Evolutionary conservation across 345 rosid species (phyloP).

Genomic region (thale cress (Arabidopsis thaliana)): DNA sequence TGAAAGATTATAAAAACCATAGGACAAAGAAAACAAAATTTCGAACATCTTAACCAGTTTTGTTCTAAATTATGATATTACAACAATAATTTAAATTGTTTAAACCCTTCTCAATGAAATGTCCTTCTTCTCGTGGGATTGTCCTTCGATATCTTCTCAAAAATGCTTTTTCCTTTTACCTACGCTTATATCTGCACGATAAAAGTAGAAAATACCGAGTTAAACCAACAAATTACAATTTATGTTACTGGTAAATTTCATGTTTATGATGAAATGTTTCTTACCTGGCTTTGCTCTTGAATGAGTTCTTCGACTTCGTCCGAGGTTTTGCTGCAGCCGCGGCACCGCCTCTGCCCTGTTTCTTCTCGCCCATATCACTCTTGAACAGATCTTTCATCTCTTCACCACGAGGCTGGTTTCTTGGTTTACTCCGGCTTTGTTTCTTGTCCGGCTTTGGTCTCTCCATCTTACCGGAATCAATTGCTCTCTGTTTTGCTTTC

Average conservation of each 20-base stretch:
- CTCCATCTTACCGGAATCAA: constrained; percentile 69
- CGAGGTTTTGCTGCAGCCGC: constrained; percentile 47
- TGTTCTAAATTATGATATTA: constrained; percentile 6
- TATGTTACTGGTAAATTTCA: constrained; percentile 7
- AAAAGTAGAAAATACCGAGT: neutral
- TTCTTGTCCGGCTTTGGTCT: constrained; percentile 53
- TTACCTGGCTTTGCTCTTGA: constrained; percentile 96
- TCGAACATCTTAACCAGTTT: neutral
- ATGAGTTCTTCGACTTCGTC: constrained; percentile 66
- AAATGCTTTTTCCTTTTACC: constrained; percentile 18
- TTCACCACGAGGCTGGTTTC: constrained; percentile 63
- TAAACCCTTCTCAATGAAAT: constrained; percentile 7
- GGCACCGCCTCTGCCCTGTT: constrained; percentile 55
- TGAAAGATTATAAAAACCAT: constrained; percentile 1
- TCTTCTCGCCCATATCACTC: constrained; percentile 80
- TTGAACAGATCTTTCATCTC: constrained; percentile 88
- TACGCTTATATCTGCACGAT: constrained; percentile 45
- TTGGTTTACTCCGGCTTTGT: constrained; percentile 53
- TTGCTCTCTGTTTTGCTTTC: constrained; percentile 75
- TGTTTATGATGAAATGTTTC: constrained; percentile 14
- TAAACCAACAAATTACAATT: neutral
- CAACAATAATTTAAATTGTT: constrained; percentile 18
- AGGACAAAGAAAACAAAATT: constrained; percentile 6
- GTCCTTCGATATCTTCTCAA: constrained; percentile 21
- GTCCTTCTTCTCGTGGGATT: constrained; percentile 6